Base-by-base conservation (phyloP, 202 grass and related monocot species). In the Carex arenaria region DNA sequence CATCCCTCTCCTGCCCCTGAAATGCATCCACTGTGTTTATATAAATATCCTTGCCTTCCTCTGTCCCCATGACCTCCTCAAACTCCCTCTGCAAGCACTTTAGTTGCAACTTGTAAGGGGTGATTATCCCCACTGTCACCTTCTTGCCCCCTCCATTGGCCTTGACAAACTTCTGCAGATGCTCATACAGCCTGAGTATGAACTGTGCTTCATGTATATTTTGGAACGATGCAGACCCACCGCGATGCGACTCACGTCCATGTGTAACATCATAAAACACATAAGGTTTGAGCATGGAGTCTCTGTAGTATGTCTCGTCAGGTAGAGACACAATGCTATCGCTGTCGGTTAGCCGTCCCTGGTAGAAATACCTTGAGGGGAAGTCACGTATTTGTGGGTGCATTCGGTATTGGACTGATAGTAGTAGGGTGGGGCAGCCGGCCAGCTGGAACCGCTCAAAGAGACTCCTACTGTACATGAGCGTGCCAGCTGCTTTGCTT, bases 11-110 rank as follows among this genome's bases (percentile, higher is more conserved):
- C 88, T 99, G 97, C 2, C 96, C 96, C 83, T 99, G 96, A 83
- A 99, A 99, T 68, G 96, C 96, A 94, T 99, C 96, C 47, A 99
- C 91, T 42, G 96, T 99, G 72, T 99, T 99, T 82, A 99, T 99
- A 78, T 99, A 99, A 43, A 99, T 96, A 84, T 99, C 96, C 79
- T 96, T 99, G 15, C 96, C 96, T 87, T 99, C 96, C 54, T 99
- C 93, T 0, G 96, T 90, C 72, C 67, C 90, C 87, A 99, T 83
- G 67, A 94, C 84, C 43, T 94, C 96, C 63, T 83, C 92, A 38
- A 94, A 99, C 84, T 99, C 96, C 49, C 96, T 82, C 63, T 94
- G 91, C 83, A 99, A 93, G 74, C 96, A 99, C 83, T 99, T 99
- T 56, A 99, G 70, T 84, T 99, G 96, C 78, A 99, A 86, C 82